Evolutionary conservation across 2,329 filamentous ascomycete species (phyloP), one percentile per base, ranked within the genome.

Genomic region (Aspergillus jensenii): DNA sequence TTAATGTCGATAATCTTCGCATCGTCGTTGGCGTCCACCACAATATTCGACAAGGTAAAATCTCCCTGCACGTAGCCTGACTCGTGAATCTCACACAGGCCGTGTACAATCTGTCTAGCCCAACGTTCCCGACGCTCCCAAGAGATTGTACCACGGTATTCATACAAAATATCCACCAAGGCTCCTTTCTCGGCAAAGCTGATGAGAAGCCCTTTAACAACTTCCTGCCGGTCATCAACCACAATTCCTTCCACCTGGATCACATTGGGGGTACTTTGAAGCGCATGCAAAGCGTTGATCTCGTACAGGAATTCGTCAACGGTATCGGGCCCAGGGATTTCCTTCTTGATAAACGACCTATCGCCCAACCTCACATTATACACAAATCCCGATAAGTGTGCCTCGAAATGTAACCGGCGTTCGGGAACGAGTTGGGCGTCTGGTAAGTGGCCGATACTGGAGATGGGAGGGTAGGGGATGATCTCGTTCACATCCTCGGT

Each of bases 1-100:
- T 99, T 99, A 78, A 99, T 97, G 74, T 99, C 95, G 70, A 99
- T 99, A 65, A 99, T 98, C 68, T 96, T 93, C 8, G 93, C 95
- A 69, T 97, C 84, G 69, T 92, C 88, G 44, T 89, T 77, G 12
- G 83, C 82, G 72, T 98, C 91, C 68, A 99, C 89, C 60, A 99
- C 95, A 63, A 99, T 96, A 71, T 99, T 99, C 5, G 93, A 96
- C 27, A 99, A 81, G 0, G 95, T 99, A 64, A 99, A 97, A 71
- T 99, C 95, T 23, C 95, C 95, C 71, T 99, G 95, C 11, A 99
- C 95, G 72, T 96, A 98, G 4, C 95, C 95, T 21, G 91, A 88
- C 74, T 98, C 93, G 68, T 99, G 95, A 31, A 99, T 93, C 67
- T 97, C 92, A 1, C 90, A 88, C 3, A 99, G 82, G 2, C 95